A percentile compares a stretch with the other conserved stretches of the same genome.
These are phyloP conservation scores for Cutaneotrichosporon dermatis DNA, from an alignment of 1,284 basidiomycete species.

Conservation along the genomic window DNA sequence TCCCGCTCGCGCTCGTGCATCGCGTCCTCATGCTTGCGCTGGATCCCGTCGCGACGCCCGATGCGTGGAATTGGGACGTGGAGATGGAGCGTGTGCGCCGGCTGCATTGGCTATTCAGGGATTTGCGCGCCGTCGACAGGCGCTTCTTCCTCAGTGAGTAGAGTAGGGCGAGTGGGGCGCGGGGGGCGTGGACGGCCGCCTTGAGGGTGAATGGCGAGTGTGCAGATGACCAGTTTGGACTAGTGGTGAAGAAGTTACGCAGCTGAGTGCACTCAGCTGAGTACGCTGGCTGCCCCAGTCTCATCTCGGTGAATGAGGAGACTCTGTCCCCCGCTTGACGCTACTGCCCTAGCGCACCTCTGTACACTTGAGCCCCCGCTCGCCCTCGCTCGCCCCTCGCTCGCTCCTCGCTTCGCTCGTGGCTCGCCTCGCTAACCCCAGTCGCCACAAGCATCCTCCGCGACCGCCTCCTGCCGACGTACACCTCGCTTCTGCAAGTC, in stretches of 20 bases:
- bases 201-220: no score
- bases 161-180: not conserved
- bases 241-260: no score
- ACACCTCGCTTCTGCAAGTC: conserved; percentile 21
- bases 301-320: not conserved
- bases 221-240: no score
- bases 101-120: conserved; percentile 30
- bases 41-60: conserved; percentile 34
- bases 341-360: not conserved
- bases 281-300: no score
- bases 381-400: not conserved
- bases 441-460: conserved; percentile 36
- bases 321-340: not conserved
- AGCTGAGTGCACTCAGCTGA: no score
- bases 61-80: conserved; percentile 25
- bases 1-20: conserved; percentile 36
- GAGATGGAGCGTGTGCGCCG: conserved; percentile 36
- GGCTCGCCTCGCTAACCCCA: conserved; percentile 10
- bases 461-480: conserved; percentile 21
- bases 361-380: not conserved
- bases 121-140: conserved; percentile 31
- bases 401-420: no score
- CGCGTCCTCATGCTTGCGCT: conserved; percentile 33
- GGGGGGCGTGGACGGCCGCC: no score
- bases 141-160: conserved; percentile 39